Conservation (phyloP, 2,329 filamentous ascomycete genomes). For the Ascochyta lentis region DNA sequence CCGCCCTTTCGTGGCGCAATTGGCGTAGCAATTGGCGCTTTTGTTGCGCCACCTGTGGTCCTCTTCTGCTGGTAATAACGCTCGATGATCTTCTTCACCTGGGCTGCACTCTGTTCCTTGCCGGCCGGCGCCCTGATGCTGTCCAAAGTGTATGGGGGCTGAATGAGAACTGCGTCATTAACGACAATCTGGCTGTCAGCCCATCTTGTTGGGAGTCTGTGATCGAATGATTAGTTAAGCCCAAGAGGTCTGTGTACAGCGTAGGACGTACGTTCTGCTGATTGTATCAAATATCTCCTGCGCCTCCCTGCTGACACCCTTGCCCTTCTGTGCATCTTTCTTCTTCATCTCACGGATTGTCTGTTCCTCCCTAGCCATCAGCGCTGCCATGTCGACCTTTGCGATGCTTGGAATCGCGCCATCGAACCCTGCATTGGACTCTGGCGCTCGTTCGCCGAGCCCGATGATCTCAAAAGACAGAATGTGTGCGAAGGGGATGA, state of each 20-base stretch:
- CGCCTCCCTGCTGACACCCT: slow-evolving; percentile 66
- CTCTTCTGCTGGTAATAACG: slow-evolving; percentile 54
- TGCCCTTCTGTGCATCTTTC: slow-evolving; percentile 63
- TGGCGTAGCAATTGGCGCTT: slow-evolving; percentile 38
- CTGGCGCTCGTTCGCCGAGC: slow-evolving; percentile 42
- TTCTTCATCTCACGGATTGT: slow-evolving; percentile 64
- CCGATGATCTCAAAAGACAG: slow-evolving; percentile 62
- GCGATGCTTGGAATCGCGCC: slow-evolving; percentile 54
- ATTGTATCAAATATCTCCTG: slow-evolving; percentile 70
- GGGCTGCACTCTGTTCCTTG: slow-evolving; percentile 51
- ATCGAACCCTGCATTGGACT: slow-evolving; percentile 53
- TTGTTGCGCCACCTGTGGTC: slow-evolving; percentile 23
- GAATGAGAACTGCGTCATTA: slow-evolving; percentile 65
- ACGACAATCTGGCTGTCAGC: slow-evolving; percentile 65
- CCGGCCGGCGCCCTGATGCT: slow-evolving; percentile 57
- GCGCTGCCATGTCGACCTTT: slow-evolving; percentile 61
- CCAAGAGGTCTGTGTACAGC: background rate
- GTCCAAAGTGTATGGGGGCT: slow-evolving; percentile 64
- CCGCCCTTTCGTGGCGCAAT: slow-evolving; percentile 42
- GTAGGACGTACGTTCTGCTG: slow-evolving; percentile 59
- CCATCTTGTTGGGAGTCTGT: slow-evolving; percentile 64
- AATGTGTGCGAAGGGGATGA: slow-evolving; percentile 67
- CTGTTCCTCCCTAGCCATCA: slow-evolving; percentile 62
- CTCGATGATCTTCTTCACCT: slow-evolving; percentile 56
- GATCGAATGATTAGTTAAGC: slow-evolving; percentile 10